Evolutionary conservation across 768 basidiomycete species (phyloP), one percentile per base, ranked within the genome.

Genomic region (Mrakia hoshinonis): DNA sequence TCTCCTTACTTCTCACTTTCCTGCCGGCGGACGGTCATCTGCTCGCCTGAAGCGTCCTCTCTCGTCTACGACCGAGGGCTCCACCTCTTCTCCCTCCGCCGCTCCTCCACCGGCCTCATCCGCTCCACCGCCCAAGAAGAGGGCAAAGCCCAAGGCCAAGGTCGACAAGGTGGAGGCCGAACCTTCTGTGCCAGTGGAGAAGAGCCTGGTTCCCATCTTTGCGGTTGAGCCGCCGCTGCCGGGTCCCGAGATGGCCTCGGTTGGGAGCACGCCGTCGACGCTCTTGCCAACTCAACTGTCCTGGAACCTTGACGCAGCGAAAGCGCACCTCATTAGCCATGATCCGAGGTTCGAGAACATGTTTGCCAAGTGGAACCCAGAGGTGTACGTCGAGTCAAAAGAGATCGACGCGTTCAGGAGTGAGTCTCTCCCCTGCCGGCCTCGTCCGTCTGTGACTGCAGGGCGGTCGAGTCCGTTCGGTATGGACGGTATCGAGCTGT

Each of bases 271-370:
- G 5, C 13, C 58, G 11, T 12, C 58, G 9, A 68, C 67, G n/a
- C 74, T 88, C 46, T 83, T 93, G 13, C 89, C 91, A 4, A 87
- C 89, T 0, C 80, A 83, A 10, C 83, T 93, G 43, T 83, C 84
- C 7, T 94, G 94, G 80, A 84, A 85, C n/a, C 87, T 91, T 74
- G 85, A 87, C 58, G 85, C 86, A 10, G 92, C 90, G 1, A 90
- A 87, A 76, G 67, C 80, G 18, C 90, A 94, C 76, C 84, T 94
- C 39, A 85, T 86, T 68, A 68, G 74, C 2, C 84, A 82, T 9
- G 92, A 94, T 75, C 76, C 81, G 13, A 86, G 92, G 4, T 96
- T 93, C 79, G 81, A 81, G 65, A 83, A 84, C 48, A 73, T 94
- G 12, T 92, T 94, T 78, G 74, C 78, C 31, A 82, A 83, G 63